Base-by-base conservation (phyloP, 2,329 filamentous ascomycete species). In the Shiraia sp. region DNA sequence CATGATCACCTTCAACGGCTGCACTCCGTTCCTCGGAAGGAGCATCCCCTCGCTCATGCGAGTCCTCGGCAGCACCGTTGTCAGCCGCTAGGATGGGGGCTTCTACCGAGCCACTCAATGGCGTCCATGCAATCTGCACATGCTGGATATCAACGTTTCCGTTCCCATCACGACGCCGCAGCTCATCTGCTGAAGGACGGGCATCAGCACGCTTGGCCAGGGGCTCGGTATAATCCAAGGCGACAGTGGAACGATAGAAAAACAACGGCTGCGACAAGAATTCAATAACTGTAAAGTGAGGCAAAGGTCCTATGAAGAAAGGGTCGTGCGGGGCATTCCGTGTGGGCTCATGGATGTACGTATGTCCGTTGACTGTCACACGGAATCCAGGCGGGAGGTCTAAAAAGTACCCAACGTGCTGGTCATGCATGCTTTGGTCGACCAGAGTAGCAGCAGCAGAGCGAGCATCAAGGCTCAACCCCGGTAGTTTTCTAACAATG, bases 251-350 rank as follows among this genome's bases (percentile, higher is more conserved):
- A 10, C 51, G 40, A 41, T 55, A 61, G 22, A 62, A 57, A 19
- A 63, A 58, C 0, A 56, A 26, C 2, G 53, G 51, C 13, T 53
- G 45, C 10, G 48, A 50, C 12, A 53, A 35, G 10, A 58, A 26
- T 32, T 61, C 57, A 14, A 63, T 53, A 30, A 56, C 42, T 1
- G 46, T 47, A 23, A 53, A 63, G 5, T 26, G 17, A n/a, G 39
- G 25, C 10, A 61, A 37, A 2, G 59, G 55, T 10, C 57, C 53
- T 29, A 58, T 53, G 10, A 44, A 38, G 9, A 49, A 40, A 2
- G 43, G 32, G n/a, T 30, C 9, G 19, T 16, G 10, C 7, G 32
- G 2, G n/a, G 3, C 19, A 22, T 6, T 10, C 13, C 17, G 30
- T 14, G 12, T 10, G 12, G 23, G 30, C 16, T n/a, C 17, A 28